These are phyloP conservation scores for Penicillium taxi DNA, from an alignment of 495 filamentous ascomycete species.

Conservation along the genomic window DNA sequence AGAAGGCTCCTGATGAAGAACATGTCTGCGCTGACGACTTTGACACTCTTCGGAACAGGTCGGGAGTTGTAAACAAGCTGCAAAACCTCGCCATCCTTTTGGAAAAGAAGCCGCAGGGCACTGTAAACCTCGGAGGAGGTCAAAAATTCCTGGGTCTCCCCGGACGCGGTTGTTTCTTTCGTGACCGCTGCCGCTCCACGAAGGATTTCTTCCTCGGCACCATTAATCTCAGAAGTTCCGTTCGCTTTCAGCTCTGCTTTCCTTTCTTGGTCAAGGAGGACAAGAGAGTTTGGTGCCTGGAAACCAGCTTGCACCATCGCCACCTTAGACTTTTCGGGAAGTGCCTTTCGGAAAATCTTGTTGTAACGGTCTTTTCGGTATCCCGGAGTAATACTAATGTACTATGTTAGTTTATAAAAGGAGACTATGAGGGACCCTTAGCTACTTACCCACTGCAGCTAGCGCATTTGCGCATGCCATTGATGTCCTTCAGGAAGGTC, in stretches of 20 bases:
- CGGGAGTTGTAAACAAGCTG: constrained; percentile 73
- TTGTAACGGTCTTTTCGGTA: constrained; percentile 81
- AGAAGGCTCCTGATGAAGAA: constrained; percentile 83
- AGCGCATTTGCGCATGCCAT: constrained; percentile 55
- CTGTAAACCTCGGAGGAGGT: constrained; percentile 68
- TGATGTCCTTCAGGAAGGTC: constrained; percentile 67
- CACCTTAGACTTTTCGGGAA: constrained; percentile 59
- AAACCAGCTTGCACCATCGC: constrained; percentile 66
- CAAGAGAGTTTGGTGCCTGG: constrained; percentile 55
- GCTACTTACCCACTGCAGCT: constrained; percentile 59
- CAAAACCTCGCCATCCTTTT: constrained; percentile 76
- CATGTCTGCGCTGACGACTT: constrained; percentile 64
- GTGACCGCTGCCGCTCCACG: constrained; percentile 31
- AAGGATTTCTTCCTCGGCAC: constrained; percentile 64
- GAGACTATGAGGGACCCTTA: background rate
- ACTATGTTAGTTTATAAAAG: constrained; percentile 8
- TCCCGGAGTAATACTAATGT: constrained; percentile 55
- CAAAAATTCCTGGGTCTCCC: constrained; percentile 54
- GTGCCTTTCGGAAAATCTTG: constrained; percentile 85
- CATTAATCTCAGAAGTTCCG: constrained; percentile 32
- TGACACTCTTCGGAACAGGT: constrained; percentile 42
- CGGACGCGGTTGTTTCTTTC: constrained; percentile 21
- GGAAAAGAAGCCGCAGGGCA: constrained; percentile 68
- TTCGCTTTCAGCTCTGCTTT: constrained; percentile 28
- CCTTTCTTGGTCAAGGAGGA: constrained; percentile 38